These are phyloP conservation scores for Blastocystis sp. DNA, from an alignment of 352 stramenopile species.

Conservation along the genomic window DNA sequence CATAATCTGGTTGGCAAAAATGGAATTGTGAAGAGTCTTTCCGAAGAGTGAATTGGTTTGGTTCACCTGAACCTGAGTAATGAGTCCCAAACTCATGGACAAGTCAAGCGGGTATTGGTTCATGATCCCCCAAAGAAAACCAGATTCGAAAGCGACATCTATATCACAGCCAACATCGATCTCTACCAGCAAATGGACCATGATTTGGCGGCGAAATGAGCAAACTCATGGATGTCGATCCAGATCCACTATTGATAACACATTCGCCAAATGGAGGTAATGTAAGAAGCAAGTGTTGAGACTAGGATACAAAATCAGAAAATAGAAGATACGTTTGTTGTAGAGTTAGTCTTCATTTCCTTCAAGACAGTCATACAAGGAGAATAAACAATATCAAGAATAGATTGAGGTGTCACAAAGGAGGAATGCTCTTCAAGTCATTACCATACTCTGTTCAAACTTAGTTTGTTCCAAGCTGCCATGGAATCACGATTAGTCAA, in stretches of 20 bases:
- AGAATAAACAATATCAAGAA: background rate
- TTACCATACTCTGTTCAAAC: background rate
- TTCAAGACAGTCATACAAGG: background rate
- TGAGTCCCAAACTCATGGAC: slow-evolving; percentile 39
- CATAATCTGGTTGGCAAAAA: slow-evolving; percentile 59
- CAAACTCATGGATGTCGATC: background rate
- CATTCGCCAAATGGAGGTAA: background rate
- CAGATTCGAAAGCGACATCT: slow-evolving; percentile 46
- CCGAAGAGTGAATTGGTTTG: background rate
- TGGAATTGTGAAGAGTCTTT: background rate
- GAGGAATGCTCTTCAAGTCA: background rate
- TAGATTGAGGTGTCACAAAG: background rate
- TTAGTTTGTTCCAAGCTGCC: background rate
- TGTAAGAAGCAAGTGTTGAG: background rate
- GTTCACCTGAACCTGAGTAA: slow-evolving; percentile 33
- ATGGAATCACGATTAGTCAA: background rate
- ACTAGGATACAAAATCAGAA: background rate
- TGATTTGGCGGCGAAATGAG: background rate
- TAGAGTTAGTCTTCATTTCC: background rate
- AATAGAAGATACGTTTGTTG: background rate
- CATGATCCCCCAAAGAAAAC: slow-evolving; percentile 55
- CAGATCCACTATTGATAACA: background rate
- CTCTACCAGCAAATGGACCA: background rate
- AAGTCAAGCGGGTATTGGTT: slow-evolving; percentile 55
- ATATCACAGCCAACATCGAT: background rate